Percentiles rank a stretch among this genome's conserved stretches.
Conservation (phyloP, 1,139 yeast genomes). For the Yamadazyma sp. region DNA sequence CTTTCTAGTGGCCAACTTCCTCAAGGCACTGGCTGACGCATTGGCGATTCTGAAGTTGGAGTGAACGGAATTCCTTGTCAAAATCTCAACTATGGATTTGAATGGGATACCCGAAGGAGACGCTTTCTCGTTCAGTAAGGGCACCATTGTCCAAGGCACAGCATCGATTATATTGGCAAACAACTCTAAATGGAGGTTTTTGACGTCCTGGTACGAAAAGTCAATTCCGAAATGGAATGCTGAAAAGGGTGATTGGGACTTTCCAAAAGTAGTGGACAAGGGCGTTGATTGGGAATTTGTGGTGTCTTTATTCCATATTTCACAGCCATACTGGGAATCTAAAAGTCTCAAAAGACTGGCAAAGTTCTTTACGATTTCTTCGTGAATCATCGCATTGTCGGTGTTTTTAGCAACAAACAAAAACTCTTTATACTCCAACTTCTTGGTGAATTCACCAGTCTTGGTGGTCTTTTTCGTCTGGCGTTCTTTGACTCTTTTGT, state of each 20-base stretch:
- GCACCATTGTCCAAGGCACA: constrained; percentile 65
- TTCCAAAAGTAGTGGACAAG: constrained; percentile 16
- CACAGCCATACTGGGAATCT: constrained; percentile 62
- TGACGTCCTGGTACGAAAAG: constrained; percentile 30
- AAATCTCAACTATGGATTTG: constrained; percentile 66
- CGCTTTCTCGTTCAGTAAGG: constrained; percentile 26
- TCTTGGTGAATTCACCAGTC: constrained; percentile 4
- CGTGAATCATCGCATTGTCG: constrained; percentile 60
- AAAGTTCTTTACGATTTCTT: constrained; percentile 69
- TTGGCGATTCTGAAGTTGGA: constrained; percentile 57
- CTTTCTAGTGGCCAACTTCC: constrained; percentile 61
- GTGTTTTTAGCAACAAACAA: constrained; percentile 41
- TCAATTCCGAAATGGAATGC: constrained; percentile 58
- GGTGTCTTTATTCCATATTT: constrained; percentile 25
- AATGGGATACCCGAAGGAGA: constrained; percentile 46
- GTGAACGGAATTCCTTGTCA: constrained; percentile 77
- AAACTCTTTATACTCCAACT: constrained; percentile 23
- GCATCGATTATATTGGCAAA: constrained; percentile 71
- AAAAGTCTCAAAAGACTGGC: constrained; percentile 57
- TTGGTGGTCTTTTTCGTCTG: constrained; percentile 1
- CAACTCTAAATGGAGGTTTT: constrained; percentile 52
- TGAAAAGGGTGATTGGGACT: constrained; percentile 33
- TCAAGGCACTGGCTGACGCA: constrained; percentile 65
- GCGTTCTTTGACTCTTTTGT: constrained; percentile 14
- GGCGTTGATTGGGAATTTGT: constrained; percentile 12